phyloP scores from a whole-genome alignment of 371 early-diverging fungal genomes.

The Mucor sp. region DNA sequence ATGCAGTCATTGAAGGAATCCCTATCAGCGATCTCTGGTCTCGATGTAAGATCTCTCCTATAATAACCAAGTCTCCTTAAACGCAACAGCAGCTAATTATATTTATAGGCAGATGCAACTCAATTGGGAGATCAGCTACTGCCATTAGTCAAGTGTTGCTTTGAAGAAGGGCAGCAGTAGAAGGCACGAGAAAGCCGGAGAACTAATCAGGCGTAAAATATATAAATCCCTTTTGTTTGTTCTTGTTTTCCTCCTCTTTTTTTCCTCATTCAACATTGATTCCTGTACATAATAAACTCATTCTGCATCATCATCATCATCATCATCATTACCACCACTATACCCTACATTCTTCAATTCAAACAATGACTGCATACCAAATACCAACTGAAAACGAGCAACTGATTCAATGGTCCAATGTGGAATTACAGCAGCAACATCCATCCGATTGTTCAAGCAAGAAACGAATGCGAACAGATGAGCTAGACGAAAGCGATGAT shows the following conservation, averaged over 20 bases:
- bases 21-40: not conserved
- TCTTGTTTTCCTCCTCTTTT: not conserved
- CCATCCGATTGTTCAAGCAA: not conserved
- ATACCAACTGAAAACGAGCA: not conserved
- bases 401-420: not conserved
- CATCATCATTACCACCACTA: not conserved
- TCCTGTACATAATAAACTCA: conserved; percentile 4
- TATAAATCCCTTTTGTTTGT: not conserved
- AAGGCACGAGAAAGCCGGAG: not conserved
- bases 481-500: not conserved
- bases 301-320: not conserved
- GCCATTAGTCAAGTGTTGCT: conserved; percentile 20
- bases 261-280: not conserved
- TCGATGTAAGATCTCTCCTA: not conserved
- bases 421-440: not conserved
- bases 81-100: not conserved
- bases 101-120: not conserved
- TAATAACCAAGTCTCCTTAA: not conserved
- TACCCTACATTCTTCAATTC: not conserved
- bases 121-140: conserved; percentile 20
- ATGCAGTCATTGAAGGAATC: conserved; percentile 16
- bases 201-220: not conserved
- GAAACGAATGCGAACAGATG: not conserved
- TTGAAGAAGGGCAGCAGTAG: conserved; percentile 1
- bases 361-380: conserved; percentile 11